Base-by-base conservation (phyloP, 129 eudicot genomes). In the Gnaphalium uliginosum region DNA sequence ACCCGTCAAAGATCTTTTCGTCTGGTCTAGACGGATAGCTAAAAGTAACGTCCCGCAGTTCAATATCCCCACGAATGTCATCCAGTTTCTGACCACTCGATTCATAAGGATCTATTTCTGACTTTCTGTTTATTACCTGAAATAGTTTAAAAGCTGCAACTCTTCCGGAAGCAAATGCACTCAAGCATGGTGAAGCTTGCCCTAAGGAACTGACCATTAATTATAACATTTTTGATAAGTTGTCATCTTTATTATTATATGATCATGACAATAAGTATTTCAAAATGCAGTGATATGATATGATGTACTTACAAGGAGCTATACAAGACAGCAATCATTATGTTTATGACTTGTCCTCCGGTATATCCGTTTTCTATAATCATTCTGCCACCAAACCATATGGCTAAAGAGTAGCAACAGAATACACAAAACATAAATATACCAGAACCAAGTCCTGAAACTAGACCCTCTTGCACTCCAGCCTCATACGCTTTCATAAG, bases 351-450 rank as follows among this genome's bases (percentile, higher is more conserved):
- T 21, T 69, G 81, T 68, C 97, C 97, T 30, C 97, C 97, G 0
- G 89, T 83, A 30, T 89, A 86, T 63, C 86, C 86, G 78, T 78
- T 85, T 62, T 87, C 89, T 23, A 85, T 39, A 22, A 89, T 87
- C 96, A 92, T 23, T 81, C 73, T 87, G 0, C 86, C 89, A 15
- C 97, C 97, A 79, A 83, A 92, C 97, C 96, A 89, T 30, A 92
- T 80, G 61, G 97, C 96, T 71, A 92, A 79, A 54, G 85, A 87
- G 76, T 85, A 92, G 76, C 86, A 79, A 75, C 88, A 62, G 79
- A 92, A 87, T 5, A 75, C 64, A 29, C 85, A 72, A 51, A 73
- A 72, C 86, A 82, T 78, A 80, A 85, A 81, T 24, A 82, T 43
- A 21, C 97, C 97, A 26, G 80, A 29, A 46, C 97, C 97, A 0